Base-by-base conservation (phyloP, 495 filamentous ascomycete genomes). In the Venustampulla echinocandica region DNA sequence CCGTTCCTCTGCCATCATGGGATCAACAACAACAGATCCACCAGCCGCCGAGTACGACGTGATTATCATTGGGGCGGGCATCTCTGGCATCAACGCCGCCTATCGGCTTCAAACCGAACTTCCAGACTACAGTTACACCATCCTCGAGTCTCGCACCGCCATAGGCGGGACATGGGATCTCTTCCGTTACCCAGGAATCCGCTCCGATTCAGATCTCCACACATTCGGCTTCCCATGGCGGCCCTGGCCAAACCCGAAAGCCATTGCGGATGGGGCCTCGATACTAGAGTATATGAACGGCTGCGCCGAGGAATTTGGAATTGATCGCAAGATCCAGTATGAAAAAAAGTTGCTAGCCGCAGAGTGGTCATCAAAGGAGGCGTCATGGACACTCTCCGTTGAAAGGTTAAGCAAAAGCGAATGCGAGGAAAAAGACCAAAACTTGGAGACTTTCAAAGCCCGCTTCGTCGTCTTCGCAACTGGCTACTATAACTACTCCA, bases 101-200 rank as follows among this genome's bases (percentile, higher is more conserved):
- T 87, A 88, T 52, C 74, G 79, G 6, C 53, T 90, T 0, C 81
- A 86, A 56, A 66, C 69, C 1, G 62, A 76, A 49, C 57, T 79
- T 4, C 80, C 84, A 0, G 53, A 69, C 34, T 62, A 65, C 42
- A 67, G 53, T 46, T 85, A 77, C 56, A 66, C 74, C 27, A 71
- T 88, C 44, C 69, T 87, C 22, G 82, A 87, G 59, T 65, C 69
- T 1, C 75, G 82, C 27, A 55, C 64, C 39, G 64, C 62, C 2
- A 64, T 85, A 4, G 82, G 82, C 10, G 82, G 82, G 1, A 88
- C 82, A 0, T 86, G 82, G 82, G 75, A 78, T 56, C 72, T 85
- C 30, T 87, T 83, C 65, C 73, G 70, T 23, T 87, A 85, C 43
- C 82, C 82, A 7, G 81, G 82, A 0, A 71, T 81, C 37, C 77